These are phyloP conservation scores for Macadamia tetraphylla DNA, from an alignment of 164 flowering plant species.

Conservation along the genomic window DNA sequence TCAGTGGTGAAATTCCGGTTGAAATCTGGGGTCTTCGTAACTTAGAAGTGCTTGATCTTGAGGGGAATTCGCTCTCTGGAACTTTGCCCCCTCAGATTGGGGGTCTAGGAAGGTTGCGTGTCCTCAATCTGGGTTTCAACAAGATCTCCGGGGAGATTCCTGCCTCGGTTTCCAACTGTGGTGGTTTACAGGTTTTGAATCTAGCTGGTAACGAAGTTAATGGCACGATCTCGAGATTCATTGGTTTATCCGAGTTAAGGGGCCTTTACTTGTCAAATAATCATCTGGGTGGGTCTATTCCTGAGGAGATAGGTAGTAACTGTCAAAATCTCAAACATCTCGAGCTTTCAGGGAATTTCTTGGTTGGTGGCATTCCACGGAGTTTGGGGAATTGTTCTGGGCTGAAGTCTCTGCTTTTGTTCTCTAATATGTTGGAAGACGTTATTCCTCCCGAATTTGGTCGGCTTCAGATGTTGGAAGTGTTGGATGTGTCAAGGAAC, in stretches of 20 bases:
- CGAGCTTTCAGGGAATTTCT: slow-evolving; percentile 60
- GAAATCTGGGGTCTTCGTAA: slow-evolving; percentile 52
- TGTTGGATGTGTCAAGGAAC: slow-evolving; percentile 75
- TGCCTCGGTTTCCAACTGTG: slow-evolving; percentile 26
- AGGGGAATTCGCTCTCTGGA: slow-evolving; percentile 54
- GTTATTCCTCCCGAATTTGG: slow-evolving; percentile 60
- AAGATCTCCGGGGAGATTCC: not conserved
- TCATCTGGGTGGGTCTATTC: slow-evolving; percentile 48
- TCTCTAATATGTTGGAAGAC: slow-evolving; percentile 56
- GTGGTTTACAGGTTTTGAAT: slow-evolving; percentile 37
- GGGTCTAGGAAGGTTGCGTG: slow-evolving; percentile 29
- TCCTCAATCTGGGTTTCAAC: not conserved
- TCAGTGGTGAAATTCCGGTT: slow-evolving; percentile 51
- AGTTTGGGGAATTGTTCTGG: slow-evolving; percentile 50
- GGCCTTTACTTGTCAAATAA: slow-evolving; percentile 62
- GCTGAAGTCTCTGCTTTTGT: slow-evolving; percentile 42
- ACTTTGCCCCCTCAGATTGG: slow-evolving; percentile 30
- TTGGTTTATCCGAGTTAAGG: slow-evolving; percentile 36
- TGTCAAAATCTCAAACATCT: slow-evolving; percentile 59
- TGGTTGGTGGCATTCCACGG: slow-evolving; percentile 43
- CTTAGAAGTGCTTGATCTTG: slow-evolving; percentile 67
- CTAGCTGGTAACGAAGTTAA: slow-evolving; percentile 48
- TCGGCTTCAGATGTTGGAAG: slow-evolving; percentile 45
- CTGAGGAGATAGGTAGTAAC: slow-evolving; percentile 33
- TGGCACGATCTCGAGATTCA: slow-evolving; percentile 43